These are phyloP conservation scores for Auriscalpium microsporum DNA, from an alignment of 768 basidiomycete genomes.

Conservation along the genomic window DNA sequence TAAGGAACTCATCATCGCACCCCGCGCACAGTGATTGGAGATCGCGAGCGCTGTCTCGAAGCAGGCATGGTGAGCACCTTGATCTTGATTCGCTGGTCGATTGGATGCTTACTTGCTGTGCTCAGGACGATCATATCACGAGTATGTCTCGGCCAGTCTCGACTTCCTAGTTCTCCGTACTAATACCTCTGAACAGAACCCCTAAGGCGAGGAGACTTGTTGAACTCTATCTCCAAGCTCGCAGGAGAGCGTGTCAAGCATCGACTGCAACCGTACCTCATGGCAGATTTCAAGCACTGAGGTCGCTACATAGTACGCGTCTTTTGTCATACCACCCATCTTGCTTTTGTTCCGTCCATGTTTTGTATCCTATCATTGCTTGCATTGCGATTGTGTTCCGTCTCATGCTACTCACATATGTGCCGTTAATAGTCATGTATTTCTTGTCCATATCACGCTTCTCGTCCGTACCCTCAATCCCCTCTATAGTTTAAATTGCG, in stretches of 20 bases:
- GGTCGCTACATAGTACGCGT: too few species aligned
- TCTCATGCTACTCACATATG: too few species aligned
- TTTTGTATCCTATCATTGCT: too few species aligned
- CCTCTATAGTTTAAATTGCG: too few species aligned
- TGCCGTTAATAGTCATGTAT: too few species aligned
- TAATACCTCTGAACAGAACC: slow-evolving; percentile 39
- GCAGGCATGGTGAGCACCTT: slow-evolving; percentile 47
- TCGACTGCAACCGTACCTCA: slow-evolving; percentile 1
- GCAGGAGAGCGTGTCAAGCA: slow-evolving; percentile 47
- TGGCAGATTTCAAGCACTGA: too few species aligned
- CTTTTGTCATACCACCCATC: too few species aligned
- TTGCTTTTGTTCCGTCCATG: too few species aligned
- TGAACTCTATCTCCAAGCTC: slow-evolving; percentile 77
- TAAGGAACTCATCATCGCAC: not conserved
- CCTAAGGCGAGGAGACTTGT: slow-evolving; percentile 64
- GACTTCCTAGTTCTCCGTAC: not conserved
- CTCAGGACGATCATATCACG: slow-evolving; percentile 66
- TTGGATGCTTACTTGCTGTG: not conserved
- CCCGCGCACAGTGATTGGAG: slow-evolving; percentile 68
- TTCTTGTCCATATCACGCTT: too few species aligned
- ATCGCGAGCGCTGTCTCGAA: slow-evolving; percentile 64
- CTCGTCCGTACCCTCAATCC: too few species aligned
- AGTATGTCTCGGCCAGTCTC: slow-evolving; percentile 38
- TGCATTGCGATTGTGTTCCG: too few species aligned
- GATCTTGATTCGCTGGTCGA: not conserved